Conservation (phyloP, 495 filamentous ascomycete genomes). For the Aspergillus affinis region DNA sequence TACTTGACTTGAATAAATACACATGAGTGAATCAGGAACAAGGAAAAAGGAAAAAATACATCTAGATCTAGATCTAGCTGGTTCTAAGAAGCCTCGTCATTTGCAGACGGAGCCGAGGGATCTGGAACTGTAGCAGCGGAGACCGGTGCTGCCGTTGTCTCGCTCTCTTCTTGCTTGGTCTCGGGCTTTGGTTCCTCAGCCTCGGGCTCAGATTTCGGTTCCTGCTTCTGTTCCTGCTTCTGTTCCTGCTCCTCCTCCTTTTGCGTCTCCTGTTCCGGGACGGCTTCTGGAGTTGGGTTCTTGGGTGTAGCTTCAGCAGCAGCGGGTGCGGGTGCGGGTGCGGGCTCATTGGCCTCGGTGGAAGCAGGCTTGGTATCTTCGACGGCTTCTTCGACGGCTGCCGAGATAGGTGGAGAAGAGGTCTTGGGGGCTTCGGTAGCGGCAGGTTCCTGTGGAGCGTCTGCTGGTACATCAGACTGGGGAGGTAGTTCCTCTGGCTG, state of each 20-base stretch:
- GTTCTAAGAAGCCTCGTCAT: not conserved
- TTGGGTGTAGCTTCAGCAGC: not conserved
- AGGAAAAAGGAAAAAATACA: not conserved
- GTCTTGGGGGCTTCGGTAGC: not conserved
- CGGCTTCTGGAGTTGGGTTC: not conserved
- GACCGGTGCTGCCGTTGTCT: not conserved
- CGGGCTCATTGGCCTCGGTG: not conserved
- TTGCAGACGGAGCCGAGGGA: not conserved
- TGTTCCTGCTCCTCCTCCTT: constrained; percentile 2
- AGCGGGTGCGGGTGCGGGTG: not conserved
- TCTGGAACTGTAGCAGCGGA: not conserved
- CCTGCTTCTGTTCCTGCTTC: not conserved
- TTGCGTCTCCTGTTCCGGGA: not conserved
- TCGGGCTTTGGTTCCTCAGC: not conserved
- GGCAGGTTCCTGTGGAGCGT: not conserved
- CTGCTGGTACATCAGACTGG: not conserved
- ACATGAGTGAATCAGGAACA: not conserved
- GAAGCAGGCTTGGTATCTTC: not conserved
- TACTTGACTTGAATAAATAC: not conserved
- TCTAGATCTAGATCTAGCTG: not conserved
- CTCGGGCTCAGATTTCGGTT: constrained; percentile 1
- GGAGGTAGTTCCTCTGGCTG: constrained; percentile 7
- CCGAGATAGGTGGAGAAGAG: not conserved
- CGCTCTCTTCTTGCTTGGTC: not conserved
- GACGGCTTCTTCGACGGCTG: not conserved